Evolutionary conservation across 108 stramenopile species (phyloP).

Genomic region (Nitzschia palea): DNA sequence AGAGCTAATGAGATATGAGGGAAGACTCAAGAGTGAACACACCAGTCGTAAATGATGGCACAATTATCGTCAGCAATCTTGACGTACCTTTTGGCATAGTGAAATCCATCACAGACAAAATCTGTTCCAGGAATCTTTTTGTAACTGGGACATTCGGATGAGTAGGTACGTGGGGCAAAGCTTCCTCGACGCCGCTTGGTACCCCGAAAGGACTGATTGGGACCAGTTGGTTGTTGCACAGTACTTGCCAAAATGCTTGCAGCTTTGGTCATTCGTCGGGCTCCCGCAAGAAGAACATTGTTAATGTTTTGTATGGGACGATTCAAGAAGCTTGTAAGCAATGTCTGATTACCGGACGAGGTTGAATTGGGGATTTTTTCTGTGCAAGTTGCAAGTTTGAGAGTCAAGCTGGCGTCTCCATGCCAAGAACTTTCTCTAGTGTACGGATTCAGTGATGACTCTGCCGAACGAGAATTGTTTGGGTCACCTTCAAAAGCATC

Average conservation of each 20-base stretch:
- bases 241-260: not conserved
- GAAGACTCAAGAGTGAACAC: not conserved
- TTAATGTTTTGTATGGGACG: conserved; percentile 21
- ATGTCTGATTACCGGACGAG: not conserved
- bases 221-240: not conserved
- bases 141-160: conserved; percentile 58
- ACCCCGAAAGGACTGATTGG: not conserved
- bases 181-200: conserved; percentile 7
- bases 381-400: not conserved
- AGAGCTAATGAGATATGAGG: conserved; percentile 25
- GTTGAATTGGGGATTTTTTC: not conserved
- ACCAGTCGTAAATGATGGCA: not conserved
- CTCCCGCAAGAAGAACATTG: conserved; percentile 35
- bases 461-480: not conserved
- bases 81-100: conserved; percentile 45
- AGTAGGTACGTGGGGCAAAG: not conserved
- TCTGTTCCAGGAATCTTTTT: conserved; percentile 83
- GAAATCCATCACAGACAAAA: conserved; percentile 75
- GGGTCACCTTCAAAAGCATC: conserved; percentile 4
- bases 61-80: not conserved
- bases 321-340: conserved; percentile 3
- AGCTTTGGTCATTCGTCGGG: conserved; percentile 37
- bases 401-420: conserved; percentile 15
- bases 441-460: conserved; percentile 6
- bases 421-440: conserved; percentile 20